Base-by-base conservation (phyloP, 495 filamentous ascomycete genomes). In the Aspergillus olivimuriae region DNA sequence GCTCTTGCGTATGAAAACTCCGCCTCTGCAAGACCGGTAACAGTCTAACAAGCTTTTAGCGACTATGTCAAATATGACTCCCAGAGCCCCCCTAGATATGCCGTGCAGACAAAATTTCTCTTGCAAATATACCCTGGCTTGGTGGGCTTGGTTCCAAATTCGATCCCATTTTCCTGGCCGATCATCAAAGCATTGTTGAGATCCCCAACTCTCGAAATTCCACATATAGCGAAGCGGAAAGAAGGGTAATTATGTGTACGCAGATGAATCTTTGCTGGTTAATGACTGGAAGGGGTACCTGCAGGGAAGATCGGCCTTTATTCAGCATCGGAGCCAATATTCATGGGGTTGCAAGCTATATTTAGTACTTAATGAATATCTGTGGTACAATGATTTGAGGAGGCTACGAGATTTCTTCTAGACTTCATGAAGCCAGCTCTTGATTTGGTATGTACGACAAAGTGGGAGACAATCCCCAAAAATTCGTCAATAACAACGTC, bases 361-460 rank as follows among this genome's bases (percentile, higher is more conserved):
- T 24, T n/a, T 48, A 14, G 17, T 48, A 9, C 14, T 48, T n/a
- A 48, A 35, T 39, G 40, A 40, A 20, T 48, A 48, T 28, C 43
- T 48, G 46, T 48, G 46, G 46, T 39, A 24, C 18, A 48, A 48
- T 28, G 35, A 48, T 33, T 15, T 48, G 26, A 24, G 30, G 12
- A 44, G 19, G 24, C n/a, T n/a, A n/a, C n/a, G n/a, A n/a, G 28
- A 34, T 43, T 4, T 9, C 4, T n/a, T 43, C n/a, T n/a, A n/a
- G n/a, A n/a, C n/a, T n/a, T n/a, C n/a, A n/a, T n/a, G n/a, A n/a
- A n/a, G n/a, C n/a, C n/a, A n/a, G n/a, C n/a, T n/a, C n/a, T n/a
- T n/a, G n/a, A n/a, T n/a, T n/a, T n/a, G n/a, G n/a, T n/a, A n/a
- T n/a, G n/a, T n/a, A n/a, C n/a, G n/a, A n/a, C n/a, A n/a, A n/a